A percentile compares a stretch with the other conserved stretches of the same genome.
Conservation (phyloP, 2,329 filamentous ascomycete genomes). For the Purpureocillium lavendulum region DNA sequence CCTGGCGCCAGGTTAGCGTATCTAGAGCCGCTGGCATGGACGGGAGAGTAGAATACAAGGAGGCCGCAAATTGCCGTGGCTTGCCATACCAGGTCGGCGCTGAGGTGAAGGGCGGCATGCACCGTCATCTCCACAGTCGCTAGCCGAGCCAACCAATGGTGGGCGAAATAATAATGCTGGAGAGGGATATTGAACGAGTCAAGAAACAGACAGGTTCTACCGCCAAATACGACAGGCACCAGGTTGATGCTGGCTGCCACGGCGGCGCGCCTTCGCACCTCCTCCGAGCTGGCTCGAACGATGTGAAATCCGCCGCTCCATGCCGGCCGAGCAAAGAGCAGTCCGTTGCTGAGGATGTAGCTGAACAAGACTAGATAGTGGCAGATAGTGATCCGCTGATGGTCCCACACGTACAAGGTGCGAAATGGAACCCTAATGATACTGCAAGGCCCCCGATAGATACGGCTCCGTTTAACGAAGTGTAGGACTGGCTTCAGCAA, state of each 20-base stretch:
- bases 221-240: not conserved
- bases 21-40: not conserved
- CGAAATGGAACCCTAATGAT: not conserved
- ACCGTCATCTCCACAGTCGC: not conserved
- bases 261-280: not conserved
- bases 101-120: not conserved
- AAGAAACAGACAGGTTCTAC: not conserved
- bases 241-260: not conserved
- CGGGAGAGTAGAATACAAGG: not conserved
- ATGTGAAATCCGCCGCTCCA: not conserved
- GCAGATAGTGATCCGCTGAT: not conserved
- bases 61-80: not conserved
- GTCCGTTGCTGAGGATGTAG: not conserved
- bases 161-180: not conserved
- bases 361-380: not conserved
- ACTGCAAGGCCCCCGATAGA: not conserved
- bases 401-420: not conserved
- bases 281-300: not conserved
- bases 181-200: not conserved
- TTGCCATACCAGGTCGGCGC: not conserved
- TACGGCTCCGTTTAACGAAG: not conserved
- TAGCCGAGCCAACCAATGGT: not conserved
- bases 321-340: not conserved
- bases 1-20: not conserved
- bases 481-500: no score